Base-by-base conservation (phyloP, 441 rosid species). In the Breynia disticha region DNA sequence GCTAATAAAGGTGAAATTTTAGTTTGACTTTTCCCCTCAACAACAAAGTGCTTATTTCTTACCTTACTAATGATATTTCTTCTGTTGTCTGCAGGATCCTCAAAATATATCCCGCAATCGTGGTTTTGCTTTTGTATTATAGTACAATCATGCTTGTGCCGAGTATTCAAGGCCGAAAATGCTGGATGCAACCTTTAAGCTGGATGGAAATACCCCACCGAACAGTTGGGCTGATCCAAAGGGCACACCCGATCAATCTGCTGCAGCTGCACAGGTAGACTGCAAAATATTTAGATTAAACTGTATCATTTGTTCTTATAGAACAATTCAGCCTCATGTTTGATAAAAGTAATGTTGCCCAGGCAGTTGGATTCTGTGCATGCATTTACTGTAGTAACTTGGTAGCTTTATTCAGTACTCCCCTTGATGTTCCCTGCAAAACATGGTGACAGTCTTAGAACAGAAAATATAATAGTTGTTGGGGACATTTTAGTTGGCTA, bases 171-270 rank as follows among this genome's bases (percentile, higher is more conserved):
- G 98, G 74, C 96, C 84, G 74, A 86, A 89, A 76, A 93, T 93
- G 97, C 49, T 77, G 16, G 78, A 59, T 70, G 71, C 89, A 48
- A 76, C 53, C 67, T 91, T 91, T 75, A 91, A 82, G 83, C 77
- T 91, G 64, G 98, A 91, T 68, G 98, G 91, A 46, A 82, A 88
- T 68, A 67, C 83, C 50, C 97, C 97, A 60, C 81, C 98, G 48
- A 78, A 88, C 57, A 84, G 94, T 57, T 91, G 98, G 98, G 98
- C 98, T 42, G 98, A 88, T 73, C 98, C 97, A 1, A 91, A 91
- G 83, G 83, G 83, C 70, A 66, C 86, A 59, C 95, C 96, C 63
- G 97, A 91, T 76, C 84, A 82, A 54, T 86, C 96, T 66, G 87
- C 97, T 66, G 77, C 83, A 62, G 76, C 95, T 64, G 79, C 94